A percentile compares a stretch with the other conserved stretches of the same genome.
phyloP scores from a whole-genome alignment of 768 basidiomycete species.

The Amanita phalloides region DNA sequence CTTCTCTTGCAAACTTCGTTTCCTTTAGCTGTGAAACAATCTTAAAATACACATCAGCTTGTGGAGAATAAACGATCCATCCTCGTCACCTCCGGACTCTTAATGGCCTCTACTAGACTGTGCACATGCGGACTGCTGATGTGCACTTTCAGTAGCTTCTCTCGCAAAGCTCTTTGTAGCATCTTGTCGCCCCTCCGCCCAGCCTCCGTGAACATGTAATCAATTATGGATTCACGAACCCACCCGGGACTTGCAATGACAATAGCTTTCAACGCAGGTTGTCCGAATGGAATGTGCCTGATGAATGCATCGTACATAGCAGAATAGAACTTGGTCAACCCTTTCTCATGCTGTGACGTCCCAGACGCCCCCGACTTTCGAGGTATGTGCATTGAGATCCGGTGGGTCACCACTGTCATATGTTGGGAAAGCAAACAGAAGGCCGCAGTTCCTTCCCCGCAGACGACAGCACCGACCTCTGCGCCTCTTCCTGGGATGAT shows the following conservation, averaged over 20 bases:
- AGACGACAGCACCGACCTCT: constrained; percentile 92
- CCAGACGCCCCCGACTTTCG: constrained; percentile 81
- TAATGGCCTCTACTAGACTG: constrained; percentile 85
- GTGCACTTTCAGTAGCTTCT: constrained; percentile 87
- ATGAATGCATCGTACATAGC: constrained; percentile 79
- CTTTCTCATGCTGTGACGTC: constrained; percentile 87
- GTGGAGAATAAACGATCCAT: neutral
- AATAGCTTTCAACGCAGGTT: constrained; percentile 68
- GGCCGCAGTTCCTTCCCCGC: constrained; percentile 90
- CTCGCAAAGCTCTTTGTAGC: constrained; percentile 61
- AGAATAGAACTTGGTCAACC: constrained; percentile 72
- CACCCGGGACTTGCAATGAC: constrained; percentile 97
- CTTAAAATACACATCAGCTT: constrained; percentile 24
- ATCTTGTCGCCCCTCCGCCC: constrained; percentile 71
- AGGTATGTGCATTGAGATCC: constrained; percentile 82
- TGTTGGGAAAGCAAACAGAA: constrained; percentile 94
- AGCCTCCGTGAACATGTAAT: constrained; percentile 78
- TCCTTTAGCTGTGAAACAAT: constrained; percentile 73
- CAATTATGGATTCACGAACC: constrained; percentile 81
- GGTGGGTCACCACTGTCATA: constrained; percentile 89
- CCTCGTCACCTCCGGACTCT: constrained; percentile 80
- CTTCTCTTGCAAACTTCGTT: constrained; percentile 94
- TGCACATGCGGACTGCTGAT: constrained; percentile 92
- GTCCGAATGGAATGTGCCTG: constrained; percentile 81
- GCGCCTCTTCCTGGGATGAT: constrained; percentile 92